Percentiles rank a stretch among this genome's conserved stretches.
Conservation (phyloP, 768 basidiomycete species). For the Fibroporia radiculosa region DNA sequence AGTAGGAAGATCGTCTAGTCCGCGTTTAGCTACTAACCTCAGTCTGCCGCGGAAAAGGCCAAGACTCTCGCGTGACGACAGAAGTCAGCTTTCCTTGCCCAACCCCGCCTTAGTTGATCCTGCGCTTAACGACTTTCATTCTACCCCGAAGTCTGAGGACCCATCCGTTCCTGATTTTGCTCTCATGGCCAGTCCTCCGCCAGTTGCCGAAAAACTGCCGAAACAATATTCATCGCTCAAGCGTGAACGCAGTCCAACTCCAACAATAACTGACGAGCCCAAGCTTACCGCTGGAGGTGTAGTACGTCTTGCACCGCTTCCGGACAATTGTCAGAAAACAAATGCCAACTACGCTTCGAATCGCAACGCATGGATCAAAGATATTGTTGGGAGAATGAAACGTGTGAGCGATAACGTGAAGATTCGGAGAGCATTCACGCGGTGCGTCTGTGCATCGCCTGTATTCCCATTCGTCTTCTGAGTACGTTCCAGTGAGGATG, state of each 20-base stretch:
- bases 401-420: conserved; percentile 6
- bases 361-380: conserved; percentile 7
- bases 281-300: conserved; percentile 9
- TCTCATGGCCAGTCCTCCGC: no score
- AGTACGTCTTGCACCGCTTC: conserved; percentile 13
- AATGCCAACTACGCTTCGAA: conserved; percentile 4
- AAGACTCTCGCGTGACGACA: no score
- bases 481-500: conserved; percentile 12
- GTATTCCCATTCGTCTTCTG: background rate
- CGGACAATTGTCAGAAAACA: conserved; percentile 4
- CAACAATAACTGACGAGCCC: background rate
- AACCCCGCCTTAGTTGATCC: no score
- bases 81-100: no score
- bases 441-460: conserved; percentile 3
- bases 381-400: conserved; percentile 8
- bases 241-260: conserved; percentile 15
- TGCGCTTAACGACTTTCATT: no score
- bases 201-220: no score
- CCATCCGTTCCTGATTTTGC: no score
- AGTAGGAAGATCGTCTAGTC: no score
- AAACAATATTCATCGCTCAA: no score
- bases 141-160: no score
- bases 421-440: conserved; percentile 7
- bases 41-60: no score
- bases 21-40: no score